Base-by-base conservation (phyloP, 768 basidiomycete genomes). In the Mycena crocata region DNA sequence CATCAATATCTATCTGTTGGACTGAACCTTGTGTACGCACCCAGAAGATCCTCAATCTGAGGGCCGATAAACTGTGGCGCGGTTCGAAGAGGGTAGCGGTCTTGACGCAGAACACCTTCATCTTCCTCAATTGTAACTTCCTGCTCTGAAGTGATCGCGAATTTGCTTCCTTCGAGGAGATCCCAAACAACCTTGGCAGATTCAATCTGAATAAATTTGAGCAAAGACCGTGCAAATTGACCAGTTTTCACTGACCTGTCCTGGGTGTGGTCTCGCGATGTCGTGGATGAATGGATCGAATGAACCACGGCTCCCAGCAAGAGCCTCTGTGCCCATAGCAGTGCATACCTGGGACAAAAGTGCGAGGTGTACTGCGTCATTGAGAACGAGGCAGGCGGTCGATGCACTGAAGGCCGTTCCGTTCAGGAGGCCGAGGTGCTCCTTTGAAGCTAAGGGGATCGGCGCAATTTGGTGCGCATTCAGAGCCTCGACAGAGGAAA, bases 41-140 rank as follows among this genome's bases (percentile, higher is more conserved):
- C n/a, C n/a, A 93, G 80, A 51, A 96, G 83, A 70, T 94, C 93
- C 76, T 94, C 93, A 30, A 95, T 82, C 73, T 94, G 92, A 14
- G 94, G 94, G 14, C 94, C 94, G 50, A 96, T 81, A 81, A 93
- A 96, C 77, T 96, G 94, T 4, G 93, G 89, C 0, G 92, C 84
- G 0, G 92, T 93, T 51, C 92, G 85, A 35, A 93, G 81, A 15
- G 90, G 82, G 75, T 91, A 92, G 3, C 94, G 87, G 74, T 96
- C 94, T 77, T 96, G 94, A 48, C 92, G 86, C 28, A 96, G 85
- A 46, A 85, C 78, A 26, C 93, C 93, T 30, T 84, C 84, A 52
- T 96, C 94, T 54, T 93, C 85, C 46, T 87, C 84, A 49, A 94
- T 89, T 31, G 83, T 87, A 39, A 90, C 86, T 72, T 96, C 94